Evolutionary conservation across 2,329 filamentous ascomycete genomes (phyloP).

Genomic region (Blastomyces parvus): DNA sequence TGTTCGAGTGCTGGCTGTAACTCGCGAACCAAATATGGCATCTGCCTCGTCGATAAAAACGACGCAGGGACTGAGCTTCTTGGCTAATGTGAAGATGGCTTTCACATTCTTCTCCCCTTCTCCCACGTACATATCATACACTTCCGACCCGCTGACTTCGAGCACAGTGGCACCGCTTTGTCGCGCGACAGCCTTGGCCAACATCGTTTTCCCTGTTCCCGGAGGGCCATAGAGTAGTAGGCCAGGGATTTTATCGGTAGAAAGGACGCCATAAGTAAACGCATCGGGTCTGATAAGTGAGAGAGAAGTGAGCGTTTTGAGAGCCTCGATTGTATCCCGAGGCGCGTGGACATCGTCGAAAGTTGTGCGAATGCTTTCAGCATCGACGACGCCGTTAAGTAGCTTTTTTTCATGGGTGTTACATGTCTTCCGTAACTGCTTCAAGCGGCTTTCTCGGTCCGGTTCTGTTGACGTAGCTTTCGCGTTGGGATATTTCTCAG

Average conservation of each 20-base stretch:
- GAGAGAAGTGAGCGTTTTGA: constrained; percentile 81
- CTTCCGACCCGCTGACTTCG: constrained; percentile 79
- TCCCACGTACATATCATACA: constrained; percentile 94
- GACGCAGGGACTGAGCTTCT: constrained; percentile 82
- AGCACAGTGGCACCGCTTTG: constrained; percentile 60
- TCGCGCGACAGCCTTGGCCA: constrained; percentile 56
- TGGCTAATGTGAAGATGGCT: constrained; percentile 81
- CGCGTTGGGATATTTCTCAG: constrained; percentile 25
- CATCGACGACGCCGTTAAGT: constrained; percentile 70
- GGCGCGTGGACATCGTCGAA: constrained; percentile 82
- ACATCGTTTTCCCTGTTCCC: constrained; percentile 53
- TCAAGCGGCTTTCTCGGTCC: constrained; percentile 36
- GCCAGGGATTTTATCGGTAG: constrained; percentile 82
- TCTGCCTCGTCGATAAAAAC: constrained; percentile 98
- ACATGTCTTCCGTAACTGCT: constrained; percentile 47
- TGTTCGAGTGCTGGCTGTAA: constrained; percentile 51
- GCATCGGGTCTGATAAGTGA: constrained; percentile 82
- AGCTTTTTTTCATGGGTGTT: constrained; percentile 76
- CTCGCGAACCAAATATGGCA: constrained; percentile 73
- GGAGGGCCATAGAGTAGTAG: constrained; percentile 81
- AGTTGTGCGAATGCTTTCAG: constrained; percentile 71
- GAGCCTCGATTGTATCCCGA: constrained; percentile 69
- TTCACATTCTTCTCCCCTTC: constrained; percentile 94
- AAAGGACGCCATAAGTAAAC: constrained; percentile 91
- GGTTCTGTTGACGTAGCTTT: constrained; percentile 25